Conservation (phyloP, 192 early-diverging fungal species). For the Entophlyctis luteolus region DNA sequence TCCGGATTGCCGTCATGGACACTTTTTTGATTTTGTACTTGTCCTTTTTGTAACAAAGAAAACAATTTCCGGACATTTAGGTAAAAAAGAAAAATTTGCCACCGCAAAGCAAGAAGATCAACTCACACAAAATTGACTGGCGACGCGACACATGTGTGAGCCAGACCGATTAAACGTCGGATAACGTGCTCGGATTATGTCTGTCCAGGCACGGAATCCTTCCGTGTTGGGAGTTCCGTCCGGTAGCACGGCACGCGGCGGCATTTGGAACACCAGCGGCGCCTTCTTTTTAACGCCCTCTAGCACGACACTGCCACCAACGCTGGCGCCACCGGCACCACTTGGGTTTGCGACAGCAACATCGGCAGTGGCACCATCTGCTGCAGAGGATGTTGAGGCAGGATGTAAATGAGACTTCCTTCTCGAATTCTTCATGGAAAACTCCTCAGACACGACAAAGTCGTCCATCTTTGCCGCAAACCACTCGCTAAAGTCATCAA, state of each 20-base stretch:
- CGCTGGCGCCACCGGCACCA: not conserved
- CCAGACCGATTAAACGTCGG: not conserved
- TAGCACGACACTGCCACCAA: not conserved
- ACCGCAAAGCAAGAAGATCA: not conserved
- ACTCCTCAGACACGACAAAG: not conserved
- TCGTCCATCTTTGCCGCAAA: constrained; percentile 7
- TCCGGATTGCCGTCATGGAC: not conserved
- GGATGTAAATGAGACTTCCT: not conserved
- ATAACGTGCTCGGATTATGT: constrained; percentile 7
- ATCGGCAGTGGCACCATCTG: not conserved
- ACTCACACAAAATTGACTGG: not conserved
- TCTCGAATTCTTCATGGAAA: not conserved
- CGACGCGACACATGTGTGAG: not conserved
- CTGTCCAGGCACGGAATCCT: constrained; percentile 7
- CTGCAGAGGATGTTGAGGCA: not conserved
- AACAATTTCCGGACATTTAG: too few relatives aligned
- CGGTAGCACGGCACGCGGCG: not conserved
- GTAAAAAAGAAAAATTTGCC: not conserved
- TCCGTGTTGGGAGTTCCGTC: not conserved
- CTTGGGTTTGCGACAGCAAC: not conserved
- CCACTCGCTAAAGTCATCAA: not conserved
- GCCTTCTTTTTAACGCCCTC: not conserved
- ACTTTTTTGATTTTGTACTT: not conserved
- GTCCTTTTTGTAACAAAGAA: not conserved
- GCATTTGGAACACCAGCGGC: not conserved